Base-by-base conservation (phyloP, 2,329 filamentous ascomycete species). In the Monilinia fructigena region DNA sequence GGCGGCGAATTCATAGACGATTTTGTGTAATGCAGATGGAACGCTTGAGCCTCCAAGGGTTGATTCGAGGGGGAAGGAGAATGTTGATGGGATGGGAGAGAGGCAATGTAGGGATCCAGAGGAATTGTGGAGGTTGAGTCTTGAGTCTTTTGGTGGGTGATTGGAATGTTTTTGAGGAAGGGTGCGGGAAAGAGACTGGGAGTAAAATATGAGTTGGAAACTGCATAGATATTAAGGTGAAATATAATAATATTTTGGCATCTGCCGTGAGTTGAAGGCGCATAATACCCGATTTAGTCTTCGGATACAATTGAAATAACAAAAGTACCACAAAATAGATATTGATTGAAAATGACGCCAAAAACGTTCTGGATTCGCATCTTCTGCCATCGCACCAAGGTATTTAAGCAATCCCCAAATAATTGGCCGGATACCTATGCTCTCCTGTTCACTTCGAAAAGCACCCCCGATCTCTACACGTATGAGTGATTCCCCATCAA, bases 11-110 rank as follows among this genome's bases (percentile, higher is more conserved):
- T 26, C 38, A 11, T 31, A 66, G 64, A 63, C 48, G 1, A 48
- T 66, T 14, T 35, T 66, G 16, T 63, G 58, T 48, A 48, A 42
- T 2, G 64, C 64, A 11, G 64, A 66, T 42, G 64, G 50, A 10
- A 66, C 64, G 12, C 38, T 66, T 12, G 64, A 66, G 20, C 64
- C 64, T 4, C 58, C 64, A 11, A 63, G 14, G n/a, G 14, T 18
- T 35, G 26, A 66, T 48, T 54, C 40, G 0, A 42, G 26, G 14
- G 64, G 64, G 11, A 48, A 63, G 20, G 58, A 63, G 38, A 63
- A 62, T 50, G 42, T 66, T 1, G 58, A 63, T 48, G 58, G 64
- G 11, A 66, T 66, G 58, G 62, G 40, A 18, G 38, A 62, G n/a
- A 62, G 58, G 3, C 18, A 63, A 16, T 66, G 64, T 38, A 53